Conservation (phyloP, 2,329 filamentous ascomycete genomes). For the Cordyceps fumosorosea region DNA sequence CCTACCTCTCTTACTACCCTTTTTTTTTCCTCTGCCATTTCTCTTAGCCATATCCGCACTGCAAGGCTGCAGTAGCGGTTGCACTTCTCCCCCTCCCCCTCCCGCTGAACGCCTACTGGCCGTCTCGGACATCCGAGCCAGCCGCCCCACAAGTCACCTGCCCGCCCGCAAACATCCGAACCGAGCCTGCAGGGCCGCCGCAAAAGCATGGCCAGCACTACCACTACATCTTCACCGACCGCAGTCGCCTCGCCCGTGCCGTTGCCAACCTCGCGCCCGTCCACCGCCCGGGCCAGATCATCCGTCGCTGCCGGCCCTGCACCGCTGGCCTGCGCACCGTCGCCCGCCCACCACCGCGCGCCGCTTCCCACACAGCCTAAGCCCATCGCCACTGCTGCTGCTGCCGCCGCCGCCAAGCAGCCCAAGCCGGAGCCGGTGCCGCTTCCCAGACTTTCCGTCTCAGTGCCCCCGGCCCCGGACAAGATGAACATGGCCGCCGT, state of each 20-base stretch:
- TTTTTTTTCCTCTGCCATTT: not conserved
- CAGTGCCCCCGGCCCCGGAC: conserved; percentile 28
- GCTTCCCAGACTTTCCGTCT: conserved; percentile 26
- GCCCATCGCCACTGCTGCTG: conserved; percentile 16
- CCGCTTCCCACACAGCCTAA: conserved; percentile 25
- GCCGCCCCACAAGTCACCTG: conserved; percentile 13
- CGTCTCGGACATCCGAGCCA: conserved; percentile 13
- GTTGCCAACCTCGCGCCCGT: conserved; percentile 15
- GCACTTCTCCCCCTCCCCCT: not conserved
- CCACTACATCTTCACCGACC: conserved; percentile 15
- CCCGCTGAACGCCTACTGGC: not conserved
- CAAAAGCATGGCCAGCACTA: conserved; percentile 16
- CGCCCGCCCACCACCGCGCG: conserved; percentile 16
- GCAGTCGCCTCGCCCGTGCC: conserved; percentile 21
- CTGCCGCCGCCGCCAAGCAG: conserved; percentile 24
- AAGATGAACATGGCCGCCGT: conserved; percentile 43
- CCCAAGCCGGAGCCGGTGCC: conserved; percentile 14
- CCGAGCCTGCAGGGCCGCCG: conserved; percentile 4
- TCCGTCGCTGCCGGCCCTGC: not conserved
- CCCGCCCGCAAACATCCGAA: conserved; percentile 12
- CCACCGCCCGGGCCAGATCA: conserved; percentile 1
- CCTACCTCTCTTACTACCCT: not conserved
- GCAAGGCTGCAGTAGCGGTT: conserved; percentile 7
- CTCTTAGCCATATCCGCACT: not conserved
- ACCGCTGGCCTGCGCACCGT: conserved; percentile 13